Conservation (phyloP, 176 grass and related monocot species). For the sorghum (Sorghum bicolor) region DNA sequence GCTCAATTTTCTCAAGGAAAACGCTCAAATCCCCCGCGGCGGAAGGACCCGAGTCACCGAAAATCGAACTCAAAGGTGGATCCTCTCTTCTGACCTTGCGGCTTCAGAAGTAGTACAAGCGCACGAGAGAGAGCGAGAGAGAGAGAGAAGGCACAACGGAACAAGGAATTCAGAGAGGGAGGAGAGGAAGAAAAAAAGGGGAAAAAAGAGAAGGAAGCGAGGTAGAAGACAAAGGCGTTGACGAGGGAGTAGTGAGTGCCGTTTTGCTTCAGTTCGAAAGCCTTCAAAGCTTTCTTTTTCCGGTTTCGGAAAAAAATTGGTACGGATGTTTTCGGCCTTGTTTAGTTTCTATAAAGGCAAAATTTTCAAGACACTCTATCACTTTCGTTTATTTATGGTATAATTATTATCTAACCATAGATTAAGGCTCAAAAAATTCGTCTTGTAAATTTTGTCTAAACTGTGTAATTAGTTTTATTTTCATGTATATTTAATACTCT, state of each 20-base stretch:
- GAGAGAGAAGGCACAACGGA: background rate
- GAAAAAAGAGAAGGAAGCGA: background rate
- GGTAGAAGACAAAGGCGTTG: slow-evolving; percentile 53
- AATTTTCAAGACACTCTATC: too few relatives aligned
- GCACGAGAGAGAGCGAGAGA: background rate
- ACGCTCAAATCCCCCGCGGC: background rate
- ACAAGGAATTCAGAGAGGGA: slow-evolving; percentile 5
- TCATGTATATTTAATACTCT: too few relatives aligned
- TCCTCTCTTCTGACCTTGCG: background rate
- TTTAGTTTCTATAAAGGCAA: too few relatives aligned
- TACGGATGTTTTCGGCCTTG: background rate
- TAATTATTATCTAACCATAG: too few relatives aligned
- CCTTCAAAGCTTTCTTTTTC: slow-evolving; percentile 13
- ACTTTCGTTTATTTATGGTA: too few relatives aligned
- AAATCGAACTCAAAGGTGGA: background rate
- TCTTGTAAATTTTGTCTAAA: too few relatives aligned
- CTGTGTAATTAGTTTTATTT: too few relatives aligned
- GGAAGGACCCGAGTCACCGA: background rate
- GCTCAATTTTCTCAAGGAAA: slow-evolving; percentile 14
- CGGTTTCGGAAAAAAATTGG: background rate
- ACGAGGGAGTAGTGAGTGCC: slow-evolving; percentile 33
- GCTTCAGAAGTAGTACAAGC: background rate
- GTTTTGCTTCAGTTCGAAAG: slow-evolving; percentile 41
- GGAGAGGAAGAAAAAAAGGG: background rate
- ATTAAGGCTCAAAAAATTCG: too few relatives aligned